Percentiles rank a stretch among this genome's conserved stretches.
Conservation (phyloP, 1,284 basidiomycete genomes). For the Puccinia brachypodii region DNA sequence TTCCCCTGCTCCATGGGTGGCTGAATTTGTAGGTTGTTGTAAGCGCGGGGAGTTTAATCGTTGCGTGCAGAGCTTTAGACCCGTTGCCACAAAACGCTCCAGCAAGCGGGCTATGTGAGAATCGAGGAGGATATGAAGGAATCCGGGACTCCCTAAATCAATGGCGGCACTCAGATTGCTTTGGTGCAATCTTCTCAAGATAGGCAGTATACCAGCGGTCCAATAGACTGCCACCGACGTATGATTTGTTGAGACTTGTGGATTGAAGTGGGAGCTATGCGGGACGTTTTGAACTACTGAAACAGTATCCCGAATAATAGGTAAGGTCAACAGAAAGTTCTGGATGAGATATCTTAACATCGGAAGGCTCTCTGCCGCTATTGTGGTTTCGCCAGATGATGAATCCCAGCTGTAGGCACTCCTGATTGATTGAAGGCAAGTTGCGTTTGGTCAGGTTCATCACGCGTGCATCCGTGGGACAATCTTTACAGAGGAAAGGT, state of each 20-base stretch:
- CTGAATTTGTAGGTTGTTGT: neutral
- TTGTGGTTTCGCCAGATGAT: slow-evolving; percentile 10
- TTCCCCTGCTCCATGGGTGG: neutral
- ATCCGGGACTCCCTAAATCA: slow-evolving; percentile 41
- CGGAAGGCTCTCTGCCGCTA: slow-evolving; percentile 42
- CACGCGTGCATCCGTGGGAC: neutral
- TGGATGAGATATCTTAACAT: slow-evolving; percentile 53
- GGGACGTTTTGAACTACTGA: slow-evolving; percentile 8
- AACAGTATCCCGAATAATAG: slow-evolving; percentile 51
- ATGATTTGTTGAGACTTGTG: neutral
- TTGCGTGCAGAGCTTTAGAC: slow-evolving; percentile 20
- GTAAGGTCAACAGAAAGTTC: slow-evolving; percentile 52
- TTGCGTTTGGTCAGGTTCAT: neutral
- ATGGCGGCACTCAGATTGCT: slow-evolving; percentile 40
- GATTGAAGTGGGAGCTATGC: neutral
- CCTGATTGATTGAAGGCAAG: neutral
- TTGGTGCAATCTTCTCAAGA: slow-evolving; percentile 38
- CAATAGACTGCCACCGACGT: slow-evolving; percentile 31
- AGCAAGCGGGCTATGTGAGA: slow-evolving; percentile 13
- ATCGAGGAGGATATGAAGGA: slow-evolving; percentile 34
- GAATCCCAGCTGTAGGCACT: slow-evolving; percentile 39
- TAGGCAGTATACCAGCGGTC: slow-evolving; percentile 38
- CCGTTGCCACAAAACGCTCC: slow-evolving; percentile 26
- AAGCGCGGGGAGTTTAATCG: neutral
- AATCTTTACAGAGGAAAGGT: neutral